These are phyloP conservation scores for Scorias spongiosa DNA, from an alignment of 2,329 filamentous ascomycete genomes.

Conservation along the genomic window DNA sequence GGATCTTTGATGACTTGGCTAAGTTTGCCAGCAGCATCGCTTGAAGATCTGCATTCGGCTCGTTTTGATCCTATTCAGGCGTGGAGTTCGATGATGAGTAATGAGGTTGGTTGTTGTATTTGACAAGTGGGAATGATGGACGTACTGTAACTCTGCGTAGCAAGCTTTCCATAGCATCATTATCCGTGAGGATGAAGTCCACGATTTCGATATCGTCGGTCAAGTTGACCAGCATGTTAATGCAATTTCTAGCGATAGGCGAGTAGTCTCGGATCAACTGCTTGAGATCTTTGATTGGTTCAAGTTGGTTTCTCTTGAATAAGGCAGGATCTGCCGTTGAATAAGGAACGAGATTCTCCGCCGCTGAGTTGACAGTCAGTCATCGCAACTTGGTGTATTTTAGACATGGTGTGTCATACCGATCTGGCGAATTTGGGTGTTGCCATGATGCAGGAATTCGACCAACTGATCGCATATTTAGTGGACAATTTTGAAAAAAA, in stretches of 20 bases:
- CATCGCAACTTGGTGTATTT: not conserved
- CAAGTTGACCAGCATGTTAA: slow-evolving; percentile 81
- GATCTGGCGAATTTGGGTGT: slow-evolving; percentile 75
- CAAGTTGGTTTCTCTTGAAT: slow-evolving; percentile 68
- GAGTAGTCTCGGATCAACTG: slow-evolving; percentile 74
- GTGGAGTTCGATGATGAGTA: slow-evolving; percentile 11
- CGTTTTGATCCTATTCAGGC: slow-evolving; percentile 45
- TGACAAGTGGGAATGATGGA: slow-evolving; percentile 27
- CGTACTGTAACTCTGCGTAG: slow-evolving; percentile 60
- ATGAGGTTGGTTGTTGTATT: not conserved
- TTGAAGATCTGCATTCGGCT: slow-evolving; percentile 69
- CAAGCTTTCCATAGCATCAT: slow-evolving; percentile 62
- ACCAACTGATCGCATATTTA: slow-evolving; percentile 47
- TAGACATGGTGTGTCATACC: slow-evolving; percentile 30
- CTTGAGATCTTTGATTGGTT: slow-evolving; percentile 76
- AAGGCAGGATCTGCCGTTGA: slow-evolving; percentile 59
- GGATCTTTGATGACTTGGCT: slow-evolving; percentile 61
- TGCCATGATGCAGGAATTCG: slow-evolving; percentile 83
- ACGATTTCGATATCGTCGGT: slow-evolving; percentile 64
- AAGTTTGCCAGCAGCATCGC: slow-evolving; percentile 91
- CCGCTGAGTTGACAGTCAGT: slow-evolving; percentile 36
- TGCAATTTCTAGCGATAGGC: slow-evolving; percentile 82
- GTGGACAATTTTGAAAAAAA: slow-evolving; percentile 6
- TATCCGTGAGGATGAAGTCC: slow-evolving; percentile 57
- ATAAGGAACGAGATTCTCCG: slow-evolving; percentile 76